Evolutionary conservation across 1,284 basidiomycete species (phyloP).

Genomic region (Vanrija sp.): DNA sequence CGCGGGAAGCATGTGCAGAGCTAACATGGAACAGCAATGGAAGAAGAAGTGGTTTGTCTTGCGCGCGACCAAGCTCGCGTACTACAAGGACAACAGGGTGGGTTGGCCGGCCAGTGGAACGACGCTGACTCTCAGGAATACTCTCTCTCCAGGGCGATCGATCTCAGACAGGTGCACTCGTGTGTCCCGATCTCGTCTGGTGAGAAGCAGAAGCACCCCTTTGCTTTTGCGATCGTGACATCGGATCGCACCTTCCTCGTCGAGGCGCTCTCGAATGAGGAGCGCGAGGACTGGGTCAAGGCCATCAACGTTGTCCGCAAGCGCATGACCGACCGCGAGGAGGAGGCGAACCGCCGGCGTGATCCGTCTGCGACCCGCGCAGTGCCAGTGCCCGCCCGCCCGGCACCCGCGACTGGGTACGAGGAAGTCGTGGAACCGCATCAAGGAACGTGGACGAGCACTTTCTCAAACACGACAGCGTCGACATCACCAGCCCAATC

Average conservation of each 20-base stretch:
- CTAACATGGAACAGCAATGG: slow-evolving; percentile 66
- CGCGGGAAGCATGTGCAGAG: slow-evolving; percentile 22
- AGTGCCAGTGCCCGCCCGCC: neutral
- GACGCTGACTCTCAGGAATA: slow-evolving; percentile 59
- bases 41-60: slow-evolving; percentile 99
- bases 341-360: slow-evolving; percentile 22
- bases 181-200: slow-evolving; percentile 68
- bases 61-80: slow-evolving; percentile 83
- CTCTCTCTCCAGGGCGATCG: slow-evolving; percentile 82
- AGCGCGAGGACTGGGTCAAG: slow-evolving; percentile 79
- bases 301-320: slow-evolving; percentile 75
- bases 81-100: slow-evolving; percentile 84
- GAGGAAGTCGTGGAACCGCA: slow-evolving; percentile 20
- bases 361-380: neutral
- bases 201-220: slow-evolving; percentile 76
- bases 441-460: slow-evolving; percentile 25
- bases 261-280: slow-evolving; percentile 66
- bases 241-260: slow-evolving; percentile 90
- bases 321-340: slow-evolving; percentile 54
- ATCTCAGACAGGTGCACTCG: slow-evolving; percentile 83
- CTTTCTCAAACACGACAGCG: slow-evolving; percentile 11
- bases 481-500: slow-evolving; percentile 10
- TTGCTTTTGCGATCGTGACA: slow-evolving; percentile 90
- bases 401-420: neutral
- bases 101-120: slow-evolving; percentile 6